Evolutionary conservation across 345 rosid species (phyloP).

Genomic region (Corymbia maculata): DNA sequence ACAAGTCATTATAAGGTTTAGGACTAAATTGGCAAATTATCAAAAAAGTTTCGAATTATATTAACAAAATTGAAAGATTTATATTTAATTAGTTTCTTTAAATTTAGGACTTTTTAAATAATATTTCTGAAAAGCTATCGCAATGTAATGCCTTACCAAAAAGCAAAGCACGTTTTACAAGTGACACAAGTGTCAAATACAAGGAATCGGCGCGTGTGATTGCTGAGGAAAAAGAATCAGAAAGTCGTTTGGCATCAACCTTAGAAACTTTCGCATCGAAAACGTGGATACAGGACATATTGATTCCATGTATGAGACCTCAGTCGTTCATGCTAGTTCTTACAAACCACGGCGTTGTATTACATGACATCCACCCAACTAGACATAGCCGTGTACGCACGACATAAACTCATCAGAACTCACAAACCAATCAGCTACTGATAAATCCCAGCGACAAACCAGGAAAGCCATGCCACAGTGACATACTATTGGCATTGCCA

Average conservation of each 20-base stretch:
- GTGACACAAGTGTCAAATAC: background rate
- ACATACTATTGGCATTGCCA: background rate
- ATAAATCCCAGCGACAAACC: background rate
- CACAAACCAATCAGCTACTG: background rate
- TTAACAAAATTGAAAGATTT: background rate
- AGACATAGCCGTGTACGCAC: background rate
- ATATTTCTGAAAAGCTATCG: background rate
- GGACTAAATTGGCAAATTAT: too few species aligned
- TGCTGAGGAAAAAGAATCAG: background rate
- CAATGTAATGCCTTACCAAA: rapidly evolving
- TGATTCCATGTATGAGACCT: background rate
- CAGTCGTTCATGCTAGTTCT: background rate
- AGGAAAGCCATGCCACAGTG: background rate
- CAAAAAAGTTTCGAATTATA: too few species aligned
- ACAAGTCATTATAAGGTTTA: too few species aligned
- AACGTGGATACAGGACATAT: background rate
- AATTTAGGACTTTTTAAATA: background rate
- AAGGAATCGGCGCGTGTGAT: background rate
- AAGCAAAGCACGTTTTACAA: background rate
- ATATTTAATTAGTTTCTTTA: too few species aligned
- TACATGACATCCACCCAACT: background rate
- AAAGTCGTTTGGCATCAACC: background rate
- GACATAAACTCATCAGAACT: background rate
- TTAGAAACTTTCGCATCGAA: background rate
- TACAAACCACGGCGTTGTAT: background rate